A percentile compares a stretch with the other conserved stretches of the same genome.
Conservation (phyloP, 2,329 filamentous ascomycete genomes). For the Colletotrichum chrysophilum region DNA sequence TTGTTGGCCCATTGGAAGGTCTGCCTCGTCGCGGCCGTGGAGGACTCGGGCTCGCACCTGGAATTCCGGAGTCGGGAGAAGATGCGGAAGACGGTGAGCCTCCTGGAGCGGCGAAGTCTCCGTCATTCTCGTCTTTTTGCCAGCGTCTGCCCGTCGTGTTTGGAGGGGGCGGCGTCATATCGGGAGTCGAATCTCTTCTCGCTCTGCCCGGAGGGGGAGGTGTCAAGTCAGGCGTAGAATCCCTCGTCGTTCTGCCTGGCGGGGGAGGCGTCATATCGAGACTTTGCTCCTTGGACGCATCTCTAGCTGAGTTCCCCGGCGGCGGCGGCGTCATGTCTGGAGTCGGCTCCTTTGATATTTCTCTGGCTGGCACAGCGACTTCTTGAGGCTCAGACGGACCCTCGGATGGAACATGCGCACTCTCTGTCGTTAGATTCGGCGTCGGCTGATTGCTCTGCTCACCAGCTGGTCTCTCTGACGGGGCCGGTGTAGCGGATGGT, state of each 20-base stretch:
- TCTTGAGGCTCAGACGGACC: not conserved
- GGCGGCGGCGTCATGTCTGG: not conserved
- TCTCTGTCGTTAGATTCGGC: not conserved
- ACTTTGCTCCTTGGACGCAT: not conserved
- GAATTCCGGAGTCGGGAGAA: slow-evolving; percentile 11
- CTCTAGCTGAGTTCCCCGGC: not conserved
- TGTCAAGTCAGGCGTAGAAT: not conserved
- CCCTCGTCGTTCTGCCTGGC: not conserved
- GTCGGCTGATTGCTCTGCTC: not conserved
- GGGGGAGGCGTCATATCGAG: not conserved
- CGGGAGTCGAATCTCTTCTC: not conserved
- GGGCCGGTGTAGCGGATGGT: not conserved
- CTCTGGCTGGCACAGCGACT: not conserved
- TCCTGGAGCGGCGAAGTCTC: not conserved
- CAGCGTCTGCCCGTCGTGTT: not conserved
- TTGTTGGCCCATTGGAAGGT: not conserved
- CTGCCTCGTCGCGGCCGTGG: slow-evolving; percentile 2
- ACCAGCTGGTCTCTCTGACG: not conserved
- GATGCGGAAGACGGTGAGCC: not conserved
- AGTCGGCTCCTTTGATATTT: not conserved
- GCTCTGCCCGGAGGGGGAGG: not conserved
- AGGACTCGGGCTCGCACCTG: not conserved
- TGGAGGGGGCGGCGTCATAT: slow-evolving; percentile 3
- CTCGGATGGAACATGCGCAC: not conserved
- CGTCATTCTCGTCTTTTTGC: not conserved